These are phyloP conservation scores for Nemania abortiva DNA, from an alignment of 2,329 filamentous ascomycete genomes.

Conservation along the genomic window DNA sequence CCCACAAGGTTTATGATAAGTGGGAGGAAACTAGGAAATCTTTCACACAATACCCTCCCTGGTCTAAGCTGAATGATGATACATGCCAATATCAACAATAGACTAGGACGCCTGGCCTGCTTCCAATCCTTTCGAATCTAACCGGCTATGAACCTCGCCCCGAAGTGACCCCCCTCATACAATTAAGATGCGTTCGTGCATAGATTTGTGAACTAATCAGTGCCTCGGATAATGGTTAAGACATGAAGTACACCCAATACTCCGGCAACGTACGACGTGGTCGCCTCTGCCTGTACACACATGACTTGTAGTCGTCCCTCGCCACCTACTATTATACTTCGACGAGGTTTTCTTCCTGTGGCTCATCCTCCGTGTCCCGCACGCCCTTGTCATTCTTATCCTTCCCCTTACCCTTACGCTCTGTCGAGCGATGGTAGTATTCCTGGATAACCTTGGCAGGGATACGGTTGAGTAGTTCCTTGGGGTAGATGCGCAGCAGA, in stretches of 20 bases:
- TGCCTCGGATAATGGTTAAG: constrained; percentile 42
- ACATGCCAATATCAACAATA: constrained; percentile 14
- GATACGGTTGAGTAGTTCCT: constrained; percentile 96
- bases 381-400: constrained; percentile 62
- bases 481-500: constrained; percentile 95
- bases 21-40: neutral
- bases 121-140: constrained; percentile 7
- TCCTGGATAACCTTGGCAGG: constrained; percentile 85
- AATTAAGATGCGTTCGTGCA: constrained; percentile 19
- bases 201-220: constrained; percentile 33
- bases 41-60: neutral
- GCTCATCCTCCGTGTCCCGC: constrained; percentile 56
- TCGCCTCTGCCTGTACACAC: constrained; percentile 47
- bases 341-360: constrained; percentile 70
- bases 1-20: neutral
- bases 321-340: constrained; percentile 61
- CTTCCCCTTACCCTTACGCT: constrained; percentile 74
- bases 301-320: constrained; percentile 17
- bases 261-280: constrained; percentile 43
- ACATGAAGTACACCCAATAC: constrained; percentile 35
- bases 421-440: constrained; percentile 79
- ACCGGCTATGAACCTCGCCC: constrained; percentile 4
- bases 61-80: neutral
- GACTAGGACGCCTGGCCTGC: constrained; percentile 7
- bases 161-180: constrained; percentile 9